A percentile compares a stretch with the other conserved stretches of the same genome.
Conservation (phyloP, 306 rosid species). For the Mucuna pruriens region DNA sequence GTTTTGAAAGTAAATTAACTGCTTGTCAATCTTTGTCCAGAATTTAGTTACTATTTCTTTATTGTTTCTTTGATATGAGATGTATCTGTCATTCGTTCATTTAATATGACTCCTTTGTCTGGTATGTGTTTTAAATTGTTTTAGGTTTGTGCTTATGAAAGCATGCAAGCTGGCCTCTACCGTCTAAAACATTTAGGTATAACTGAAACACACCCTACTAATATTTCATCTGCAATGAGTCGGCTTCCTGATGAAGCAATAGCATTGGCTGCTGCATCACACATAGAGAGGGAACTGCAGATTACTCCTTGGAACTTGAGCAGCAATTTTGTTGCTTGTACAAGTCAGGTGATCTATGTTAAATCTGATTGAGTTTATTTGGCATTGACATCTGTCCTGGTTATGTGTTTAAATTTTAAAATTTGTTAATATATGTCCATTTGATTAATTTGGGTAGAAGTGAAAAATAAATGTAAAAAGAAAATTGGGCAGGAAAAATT, state of each 20-base stretch:
- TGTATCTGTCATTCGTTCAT: background rate
- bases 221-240: slow-evolving; percentile 90
- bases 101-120: slow-evolving; percentile 9
- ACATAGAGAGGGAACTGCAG: slow-evolving; percentile 93
- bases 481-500: background rate
- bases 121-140: slow-evolving; percentile 26
- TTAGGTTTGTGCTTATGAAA: slow-evolving; percentile 94
- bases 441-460: slow-evolving; percentile 19
- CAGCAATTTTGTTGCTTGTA: slow-evolving; percentile 93
- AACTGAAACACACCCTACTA: slow-evolving; percentile 77
- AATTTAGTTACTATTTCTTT: slow-evolving; percentile 2
- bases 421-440: background rate
- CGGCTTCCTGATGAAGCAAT: slow-evolving; percentile 97
- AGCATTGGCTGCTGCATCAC: slow-evolving; percentile 97
- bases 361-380: slow-evolving; percentile 25
- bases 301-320: slow-evolving; percentile 99
- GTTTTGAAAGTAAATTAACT: background rate
- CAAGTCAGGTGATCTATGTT: slow-evolving; percentile 72
- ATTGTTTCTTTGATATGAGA: slow-evolving; percentile 7
- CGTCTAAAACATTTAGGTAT: slow-evolving; percentile 96
- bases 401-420: slow-evolving; percentile 28
- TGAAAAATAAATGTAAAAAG: background rate
- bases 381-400: slow-evolving; percentile 11
- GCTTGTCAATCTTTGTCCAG: slow-evolving; percentile 1
- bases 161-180: slow-evolving; percentile 98